Evolutionary conservation across 768 basidiomycete species (phyloP), one percentile per base, ranked within the genome.

Genomic region (Erythrobasidium yunnanense): DNA sequence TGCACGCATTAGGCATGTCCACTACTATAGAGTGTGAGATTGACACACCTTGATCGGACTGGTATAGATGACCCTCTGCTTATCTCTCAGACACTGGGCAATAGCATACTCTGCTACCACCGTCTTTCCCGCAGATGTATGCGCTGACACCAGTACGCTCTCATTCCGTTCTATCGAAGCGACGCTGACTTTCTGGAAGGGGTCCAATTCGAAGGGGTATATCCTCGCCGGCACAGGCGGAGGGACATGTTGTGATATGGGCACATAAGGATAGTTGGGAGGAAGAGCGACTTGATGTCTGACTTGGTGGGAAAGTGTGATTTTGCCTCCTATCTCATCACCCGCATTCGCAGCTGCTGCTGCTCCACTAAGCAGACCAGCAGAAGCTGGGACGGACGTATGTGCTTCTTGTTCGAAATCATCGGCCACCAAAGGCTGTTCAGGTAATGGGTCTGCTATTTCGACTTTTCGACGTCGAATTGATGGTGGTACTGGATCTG

Each of bases 71-170:
- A 97, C 93, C 76, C 95, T 82, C 78, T 95, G 88, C 74, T 90
- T 90, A 74, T 87, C 85, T 76, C 85, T 85, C 72, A 99, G 79
- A 81, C 88, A 92, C 76, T 90, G 89, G 0, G 95, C 95, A 74
- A 99, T 97, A 50, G 95, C 95, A 77, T 97, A 99, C 80, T 99
- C 95, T 50, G 95, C 95, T 68, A 99, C 95, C 69, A 97, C 95
- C 1, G 95, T 99, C 79, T 99, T 99, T 73, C 95, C 95, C 34
- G 95, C 95, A 77, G 89, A 92, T 4, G 95, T 99, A 79, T 99
- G 95, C 0, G 95, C 95, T 23, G 93, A 96, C 17, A 99, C 95
- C 55, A 99, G 81, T 3, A 97, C 93, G 73, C 88, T 90, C 79
- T 99, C 95, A 75, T 95, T 93, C 38, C 95, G 82, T 75, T 99